phyloP scores from a whole-genome alignment of 2,329 filamentous ascomycete genomes.

The Fusarium verrucosum region DNA sequence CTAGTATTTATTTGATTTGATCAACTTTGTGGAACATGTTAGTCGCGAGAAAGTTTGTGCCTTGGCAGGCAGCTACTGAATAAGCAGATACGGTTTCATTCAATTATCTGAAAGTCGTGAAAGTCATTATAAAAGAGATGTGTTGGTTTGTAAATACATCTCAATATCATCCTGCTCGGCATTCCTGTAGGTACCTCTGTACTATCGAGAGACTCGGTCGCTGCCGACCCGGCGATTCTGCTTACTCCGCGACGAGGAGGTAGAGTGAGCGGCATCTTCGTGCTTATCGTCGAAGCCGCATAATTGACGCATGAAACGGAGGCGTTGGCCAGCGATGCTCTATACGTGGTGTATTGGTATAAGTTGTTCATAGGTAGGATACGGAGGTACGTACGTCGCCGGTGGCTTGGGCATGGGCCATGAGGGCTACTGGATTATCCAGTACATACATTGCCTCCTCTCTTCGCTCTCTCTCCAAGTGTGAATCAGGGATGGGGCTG shows the following conservation, averaged over 20 bases:
- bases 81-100: background rate
- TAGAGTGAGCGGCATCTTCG: background rate
- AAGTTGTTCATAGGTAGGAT: background rate
- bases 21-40: background rate
- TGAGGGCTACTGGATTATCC: slow-evolving; percentile 65
- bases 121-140: background rate
- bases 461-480: slow-evolving; percentile 54
- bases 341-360: slow-evolving; percentile 41
- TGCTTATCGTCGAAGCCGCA: slow-evolving; percentile 58
- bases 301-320: slow-evolving; percentile 65
- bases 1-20: background rate
- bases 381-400: slow-evolving; percentile 58
- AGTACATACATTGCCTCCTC: slow-evolving; percentile 64
- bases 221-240: slow-evolving; percentile 31
- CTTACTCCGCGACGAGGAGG: slow-evolving; percentile 4
- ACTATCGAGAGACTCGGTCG: slow-evolving; percentile 29
- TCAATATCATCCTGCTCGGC: background rate
- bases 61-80: background rate
- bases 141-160: background rate
- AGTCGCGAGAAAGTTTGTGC: background rate
- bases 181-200: background rate
- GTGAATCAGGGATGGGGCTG: slow-evolving; percentile 50
- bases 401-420: slow-evolving; percentile 65
- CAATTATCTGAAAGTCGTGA: background rate
- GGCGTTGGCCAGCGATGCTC: slow-evolving; percentile 65